Conservation (phyloP, 2,329 filamentous ascomycete genomes). For the Fusarium nanum region DNA sequence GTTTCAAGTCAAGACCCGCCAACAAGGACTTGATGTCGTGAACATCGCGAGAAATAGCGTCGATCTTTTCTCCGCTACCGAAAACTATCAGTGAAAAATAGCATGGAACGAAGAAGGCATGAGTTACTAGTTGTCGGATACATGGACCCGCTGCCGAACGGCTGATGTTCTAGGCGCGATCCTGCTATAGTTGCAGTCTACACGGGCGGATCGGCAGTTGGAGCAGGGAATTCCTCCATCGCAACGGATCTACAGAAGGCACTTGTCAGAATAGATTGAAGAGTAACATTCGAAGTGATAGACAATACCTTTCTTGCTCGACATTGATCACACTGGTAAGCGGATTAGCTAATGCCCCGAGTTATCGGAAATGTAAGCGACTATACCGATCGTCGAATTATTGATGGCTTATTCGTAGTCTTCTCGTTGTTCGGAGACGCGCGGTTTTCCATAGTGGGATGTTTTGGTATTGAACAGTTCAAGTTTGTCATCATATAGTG, state of each 20-base stretch:
- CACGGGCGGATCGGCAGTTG: conserved; percentile 50
- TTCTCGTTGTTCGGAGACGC: conserved; percentile 16
- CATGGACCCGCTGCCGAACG: conserved; percentile 51
- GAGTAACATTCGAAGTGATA: neutral
- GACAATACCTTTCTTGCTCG: conserved; percentile 37
- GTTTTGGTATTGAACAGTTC: neutral
- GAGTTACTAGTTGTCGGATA: conserved; percentile 53
- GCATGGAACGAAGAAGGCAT: fast-evolving
- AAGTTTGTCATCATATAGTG: neutral
- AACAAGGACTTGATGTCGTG: conserved; percentile 49
- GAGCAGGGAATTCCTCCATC: conserved; percentile 42
- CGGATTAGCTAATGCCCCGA: neutral
- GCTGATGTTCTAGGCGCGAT: conserved; percentile 42
- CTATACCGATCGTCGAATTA: conserved; percentile 37
- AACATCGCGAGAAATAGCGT: conserved; percentile 50
- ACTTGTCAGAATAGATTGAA: neutral
- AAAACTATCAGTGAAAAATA: fast-evolving
- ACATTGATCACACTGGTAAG: conserved; percentile 41
- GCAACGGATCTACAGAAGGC: conserved; percentile 26
- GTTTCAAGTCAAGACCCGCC: conserved; percentile 26
- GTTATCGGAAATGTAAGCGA: fast-evolving
- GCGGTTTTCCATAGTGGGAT: conserved; percentile 30
- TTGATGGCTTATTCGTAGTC: neutral
- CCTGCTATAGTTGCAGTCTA: conserved; percentile 50
- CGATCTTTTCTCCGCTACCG: conserved; percentile 53